Percentiles rank a stretch among this genome's conserved stretches.
Evolutionary conservation across 148 eudicot genomes (phyloP).

Genomic region (Arctostaphylos glauca): DNA sequence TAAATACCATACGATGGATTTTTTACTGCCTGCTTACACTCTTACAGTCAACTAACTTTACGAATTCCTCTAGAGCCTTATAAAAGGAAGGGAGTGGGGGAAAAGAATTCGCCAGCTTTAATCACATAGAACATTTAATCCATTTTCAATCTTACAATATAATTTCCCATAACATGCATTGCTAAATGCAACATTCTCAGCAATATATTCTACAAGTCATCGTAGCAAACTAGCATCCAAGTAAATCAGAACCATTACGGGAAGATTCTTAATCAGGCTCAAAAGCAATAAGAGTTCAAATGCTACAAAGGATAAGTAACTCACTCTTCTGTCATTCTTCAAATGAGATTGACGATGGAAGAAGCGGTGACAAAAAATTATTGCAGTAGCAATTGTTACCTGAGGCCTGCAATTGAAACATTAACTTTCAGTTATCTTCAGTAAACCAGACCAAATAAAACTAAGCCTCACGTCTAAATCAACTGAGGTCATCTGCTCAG

Average conservation of each 20-base stretch:
- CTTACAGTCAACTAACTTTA: neutral
- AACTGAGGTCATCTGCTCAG: neutral
- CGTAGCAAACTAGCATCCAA: neutral
- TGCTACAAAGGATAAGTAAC: constrained; percentile 16
- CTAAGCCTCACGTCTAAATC: neutral
- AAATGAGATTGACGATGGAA: constrained; percentile 77
- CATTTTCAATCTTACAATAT: neutral
- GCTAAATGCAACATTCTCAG: neutral
- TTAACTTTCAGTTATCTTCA: constrained; percentile 6
- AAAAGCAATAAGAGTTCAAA: constrained; percentile 1
- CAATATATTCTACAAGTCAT: neutral
- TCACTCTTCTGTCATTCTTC: constrained; percentile 76
- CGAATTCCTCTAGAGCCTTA: neutral
- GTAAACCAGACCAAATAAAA: neutral
- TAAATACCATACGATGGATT: neutral
- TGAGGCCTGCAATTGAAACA: constrained; percentile 60
- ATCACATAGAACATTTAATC: constrained; percentile 4
- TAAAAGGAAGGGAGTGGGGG: neutral
- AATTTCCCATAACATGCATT: neutral
- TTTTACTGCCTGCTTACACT: neutral
- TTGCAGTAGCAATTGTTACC: constrained; percentile 82
- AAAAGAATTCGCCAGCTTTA: constrained; percentile 2
- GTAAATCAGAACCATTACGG: neutral
- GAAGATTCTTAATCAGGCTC: constrained; percentile 3
- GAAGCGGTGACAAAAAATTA: constrained; percentile 78